Base-by-base conservation (phyloP, 441 rosid species). In the Flueggea neowawraea region DNA sequence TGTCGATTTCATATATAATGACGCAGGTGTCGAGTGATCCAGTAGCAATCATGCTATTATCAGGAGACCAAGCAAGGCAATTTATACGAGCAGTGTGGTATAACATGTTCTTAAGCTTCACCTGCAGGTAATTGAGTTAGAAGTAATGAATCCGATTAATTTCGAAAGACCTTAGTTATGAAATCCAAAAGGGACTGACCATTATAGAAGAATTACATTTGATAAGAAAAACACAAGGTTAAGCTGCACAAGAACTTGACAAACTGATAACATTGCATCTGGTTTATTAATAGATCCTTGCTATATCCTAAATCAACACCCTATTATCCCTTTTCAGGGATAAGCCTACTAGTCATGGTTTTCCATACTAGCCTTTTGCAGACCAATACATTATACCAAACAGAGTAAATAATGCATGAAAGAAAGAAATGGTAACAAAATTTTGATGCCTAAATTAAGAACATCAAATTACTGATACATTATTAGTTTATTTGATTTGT, bases 41-140 rank as follows among this genome's bases (percentile, higher is more conserved):
- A 13, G 95, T 94, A 6, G 96, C 97, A 59, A 94, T 87, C 89
- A 80, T 73, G 55, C 69, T 75, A 74, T 85, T 82, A 73, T 86
- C 80, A 10, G 99, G 96, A 66, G 99, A 89, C 99, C 99, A 94
- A 31, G 99, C 97, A 55, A 94, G 78, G 75, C 97, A 94, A 84
- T 90, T 94, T 69, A 94, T 80, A 61, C 97, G 95, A n/a, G 97
- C 95, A 52, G 84, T 83, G 71, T 94, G 98, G 81, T 85, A 94
- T 77, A 89, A 56, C 98, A 91, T 89, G 80, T 87, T 94, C 87
- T 91, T 94, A 4, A 94, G 87, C 75, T 81, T 87, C 66, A 89
- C 82, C 97, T 94, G 84, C 67, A 52, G 62, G 15, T 55, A 22
- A 54, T 39, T 10, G 12, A 9, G n/a, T 12, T 16, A 57, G 58